A percentile compares a stretch with the other conserved stretches of the same genome.
phyloP scores from a whole-genome alignment of 225 moss, liverwort and hornwort species.

The Sphagnum contortum region DNA sequence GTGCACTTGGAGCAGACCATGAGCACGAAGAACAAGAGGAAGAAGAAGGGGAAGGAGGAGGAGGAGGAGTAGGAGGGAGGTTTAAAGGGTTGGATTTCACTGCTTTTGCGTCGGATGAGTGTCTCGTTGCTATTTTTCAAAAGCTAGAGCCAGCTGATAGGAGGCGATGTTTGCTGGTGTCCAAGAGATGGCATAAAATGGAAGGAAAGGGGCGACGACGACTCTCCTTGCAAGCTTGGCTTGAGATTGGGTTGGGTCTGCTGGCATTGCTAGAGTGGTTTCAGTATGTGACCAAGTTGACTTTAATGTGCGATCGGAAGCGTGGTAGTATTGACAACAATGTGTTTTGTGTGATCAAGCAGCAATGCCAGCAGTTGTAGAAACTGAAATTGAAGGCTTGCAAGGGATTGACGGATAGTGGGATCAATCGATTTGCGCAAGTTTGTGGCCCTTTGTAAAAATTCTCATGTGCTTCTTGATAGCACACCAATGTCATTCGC shows the following conservation, averaged over 20 bases:
- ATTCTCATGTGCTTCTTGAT: conserved; percentile 84
- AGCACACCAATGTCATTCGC: too few relatives aligned
- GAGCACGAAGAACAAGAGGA: too few relatives aligned
- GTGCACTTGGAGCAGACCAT: conserved; percentile 36
- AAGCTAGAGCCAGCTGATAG: conserved; percentile 65
- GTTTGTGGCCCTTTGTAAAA: conserved; percentile 67
- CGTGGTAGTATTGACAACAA: conserved; percentile 67
- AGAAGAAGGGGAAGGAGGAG: conserved; percentile 20
- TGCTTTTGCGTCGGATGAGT: conserved; percentile 71
- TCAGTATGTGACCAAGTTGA: conserved; percentile 78
- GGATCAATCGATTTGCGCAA: conserved; percentile 74
- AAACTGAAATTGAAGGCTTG: conserved; percentile 94
- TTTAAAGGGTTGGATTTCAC: conserved; percentile 49
- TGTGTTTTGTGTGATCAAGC: conserved; percentile 56
- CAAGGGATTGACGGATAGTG: conserved; percentile 74
- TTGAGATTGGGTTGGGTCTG: conserved; percentile 44
- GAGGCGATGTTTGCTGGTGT: conserved; percentile 74
- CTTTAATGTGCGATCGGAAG: conserved; percentile 77
- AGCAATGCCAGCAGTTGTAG: conserved; percentile 74
- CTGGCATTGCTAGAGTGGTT: conserved; percentile 59
- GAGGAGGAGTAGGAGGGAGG: conserved; percentile 7
- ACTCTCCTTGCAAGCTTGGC: conserved; percentile 46
- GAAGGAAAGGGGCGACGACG: conserved; percentile 85
- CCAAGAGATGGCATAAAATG: conserved; percentile 78
- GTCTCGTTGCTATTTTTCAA: conserved; percentile 79